Evolutionary conservation across 2,329 filamentous ascomycete genomes (phyloP).

Genomic region (Fusarium duplospermum): DNA sequence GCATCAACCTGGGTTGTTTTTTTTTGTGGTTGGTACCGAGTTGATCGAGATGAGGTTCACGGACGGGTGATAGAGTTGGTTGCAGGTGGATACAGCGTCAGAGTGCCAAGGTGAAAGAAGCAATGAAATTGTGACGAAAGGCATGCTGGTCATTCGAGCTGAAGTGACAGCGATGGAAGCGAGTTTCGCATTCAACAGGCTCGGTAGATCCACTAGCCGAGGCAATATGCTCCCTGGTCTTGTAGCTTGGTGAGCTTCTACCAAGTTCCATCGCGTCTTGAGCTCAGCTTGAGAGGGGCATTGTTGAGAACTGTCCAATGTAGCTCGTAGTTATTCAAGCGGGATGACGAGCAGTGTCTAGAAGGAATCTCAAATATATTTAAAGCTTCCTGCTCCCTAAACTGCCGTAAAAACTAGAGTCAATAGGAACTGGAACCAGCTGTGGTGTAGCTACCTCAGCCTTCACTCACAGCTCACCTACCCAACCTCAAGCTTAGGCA

Average conservation of each 20-base stretch:
- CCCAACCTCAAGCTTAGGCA: background rate
- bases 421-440: background rate
- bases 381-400: background rate
- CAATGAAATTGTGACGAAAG: background rate
- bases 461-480: background rate
- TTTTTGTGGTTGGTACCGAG: background rate
- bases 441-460: background rate
- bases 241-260: background rate
- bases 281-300: background rate
- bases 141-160: background rate
- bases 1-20: background rate
- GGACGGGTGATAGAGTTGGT: background rate
- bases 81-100: background rate
- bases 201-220: background rate
- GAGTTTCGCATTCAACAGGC: background rate
- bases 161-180: background rate
- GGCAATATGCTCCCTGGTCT: background rate
- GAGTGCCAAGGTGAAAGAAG: slow-evolving; percentile 9
- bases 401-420: background rate
- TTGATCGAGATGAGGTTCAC: background rate
- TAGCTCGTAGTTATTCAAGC: background rate
- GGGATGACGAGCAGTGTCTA: background rate
- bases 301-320: background rate
- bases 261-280: background rate
- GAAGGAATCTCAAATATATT: too few relatives aligned